Base-by-base conservation (phyloP, 768 basidiomycete genomes). In the Suillus occidentalis region DNA sequence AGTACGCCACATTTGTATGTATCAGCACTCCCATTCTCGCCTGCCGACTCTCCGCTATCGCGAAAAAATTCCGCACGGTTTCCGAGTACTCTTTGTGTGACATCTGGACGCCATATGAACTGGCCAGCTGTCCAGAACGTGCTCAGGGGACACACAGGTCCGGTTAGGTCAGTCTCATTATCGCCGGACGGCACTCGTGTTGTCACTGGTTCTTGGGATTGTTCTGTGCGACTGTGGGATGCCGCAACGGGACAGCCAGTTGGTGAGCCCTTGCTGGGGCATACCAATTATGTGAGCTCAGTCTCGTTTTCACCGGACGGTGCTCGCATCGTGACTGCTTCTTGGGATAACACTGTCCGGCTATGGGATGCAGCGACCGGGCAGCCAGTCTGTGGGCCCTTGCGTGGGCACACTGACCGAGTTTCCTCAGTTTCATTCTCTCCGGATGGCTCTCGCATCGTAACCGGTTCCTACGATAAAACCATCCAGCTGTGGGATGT, bases 1-100 rank as follows among this genome's bases (percentile, higher is more conserved):
- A 69, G 66, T 63, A 64, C 61, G 0, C 72, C 72, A 13, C 72
- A 73, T 52, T 64, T 73, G 7, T 73, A 73, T 60, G 34, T 36
- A 7, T 36, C 34, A 36, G 34, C 34, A 36, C 34, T 36, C 34
- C 34, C 34, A 36, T 36, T 36, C 34, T 36, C 34, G 34, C 34
- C 34, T 61, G 34, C 40, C 60, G 64, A 66, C 67, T 72, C 75
- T 72, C 73, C 74, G 14, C 10, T 62, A 25, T 52, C 45, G 9
- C 36, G 14, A 16, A 36, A 25, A 36, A 3, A 36, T 9, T 18
- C 45, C 62, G 8, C 50, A 25, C 55, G 14, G 39, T 63, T 63
- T 56, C 52, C 62, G 25, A 53, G 40, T n/a, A 47, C 62, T 16
- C 62, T 55, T 28, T 60, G 28, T 22, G 7, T 49, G 13, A 34